Percentiles rank a stretch among this genome's conserved stretches.
Conservation (phyloP, 768 basidiomycete species). For the Russula abietina region DNA sequence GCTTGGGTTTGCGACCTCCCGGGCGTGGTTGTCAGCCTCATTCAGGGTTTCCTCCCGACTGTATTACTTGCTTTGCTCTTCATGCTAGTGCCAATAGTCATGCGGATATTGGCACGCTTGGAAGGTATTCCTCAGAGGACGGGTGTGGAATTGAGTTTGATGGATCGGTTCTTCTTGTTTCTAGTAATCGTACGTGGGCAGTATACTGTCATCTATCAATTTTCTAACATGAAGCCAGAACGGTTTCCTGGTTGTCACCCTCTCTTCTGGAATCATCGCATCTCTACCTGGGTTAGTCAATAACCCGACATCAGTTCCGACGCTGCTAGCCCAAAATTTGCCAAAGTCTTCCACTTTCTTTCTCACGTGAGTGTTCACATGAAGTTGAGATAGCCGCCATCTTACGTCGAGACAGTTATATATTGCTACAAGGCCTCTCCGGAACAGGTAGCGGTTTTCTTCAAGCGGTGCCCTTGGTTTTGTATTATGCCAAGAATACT, state of each 20-base stretch:
- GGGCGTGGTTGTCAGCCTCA: constrained; percentile 66
- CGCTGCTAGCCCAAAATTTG: constrained; percentile 69
- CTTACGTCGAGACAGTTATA: constrained; percentile 42
- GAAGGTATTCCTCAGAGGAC: constrained; percentile 90
- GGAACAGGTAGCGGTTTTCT: constrained; percentile 78
- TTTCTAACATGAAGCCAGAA: constrained; percentile 44
- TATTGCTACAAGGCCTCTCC: constrained; percentile 74
- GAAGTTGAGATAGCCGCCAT: not conserved
- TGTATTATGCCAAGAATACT: constrained; percentile 89
- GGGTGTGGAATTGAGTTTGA: constrained; percentile 81
- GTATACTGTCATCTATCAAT: not conserved
- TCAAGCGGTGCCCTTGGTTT: constrained; percentile 59
- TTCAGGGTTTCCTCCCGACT: constrained; percentile 85
- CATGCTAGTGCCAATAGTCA: constrained; percentile 80
- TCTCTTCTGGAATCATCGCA: constrained; percentile 77
- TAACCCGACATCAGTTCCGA: constrained; percentile 65
- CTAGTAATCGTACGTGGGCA: constrained; percentile 66
- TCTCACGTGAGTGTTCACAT: constrained; percentile 52
- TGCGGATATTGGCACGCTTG: constrained; percentile 76
- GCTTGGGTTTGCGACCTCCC: constrained; percentile 79
- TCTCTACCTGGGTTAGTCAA: constrained; percentile 57
- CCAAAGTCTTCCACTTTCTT: constrained; percentile 86
- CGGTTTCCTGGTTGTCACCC: constrained; percentile 86
- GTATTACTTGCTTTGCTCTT: constrained; percentile 85
- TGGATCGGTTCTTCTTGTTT: constrained; percentile 90